A percentile compares a stretch with the other conserved stretches of the same genome.
Conservation (phyloP, 176 grass and related monocot genomes). For the Oryza brachyantha region DNA sequence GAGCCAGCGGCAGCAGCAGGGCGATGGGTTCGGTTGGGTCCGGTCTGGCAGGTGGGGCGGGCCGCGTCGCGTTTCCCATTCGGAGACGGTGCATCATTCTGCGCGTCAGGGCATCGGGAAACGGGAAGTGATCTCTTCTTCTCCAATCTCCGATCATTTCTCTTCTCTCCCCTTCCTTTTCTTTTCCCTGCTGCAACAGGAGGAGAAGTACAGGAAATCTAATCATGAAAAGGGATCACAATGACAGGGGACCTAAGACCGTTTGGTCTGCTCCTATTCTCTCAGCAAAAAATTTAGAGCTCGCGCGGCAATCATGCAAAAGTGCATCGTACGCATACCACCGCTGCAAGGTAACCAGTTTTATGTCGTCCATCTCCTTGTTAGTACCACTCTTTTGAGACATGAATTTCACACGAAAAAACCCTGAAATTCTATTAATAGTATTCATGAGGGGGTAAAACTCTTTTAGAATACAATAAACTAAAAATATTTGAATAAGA, state of each 20-base stretch:
- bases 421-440: background rate
- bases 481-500: no score
- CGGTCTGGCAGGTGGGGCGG: conserved; percentile 33
- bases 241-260: conserved; percentile 28
- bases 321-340: conserved; percentile 13
- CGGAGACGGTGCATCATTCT: conserved; percentile 1
- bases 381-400: background rate
- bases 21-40: no score
- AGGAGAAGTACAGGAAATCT: background rate
- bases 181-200: background rate
- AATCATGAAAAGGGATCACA: conserved; percentile 23
- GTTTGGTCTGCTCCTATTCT: conserved; percentile 13
- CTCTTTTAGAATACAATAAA: no score
- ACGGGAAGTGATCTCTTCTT: background rate
- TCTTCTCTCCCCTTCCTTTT: background rate
- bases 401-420: background rate
- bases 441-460: no score
- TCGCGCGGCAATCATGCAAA: conserved; percentile 16
- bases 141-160: background rate
- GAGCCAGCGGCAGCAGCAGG: background rate
- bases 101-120: conserved; percentile 28
- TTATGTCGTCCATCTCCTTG: background rate
- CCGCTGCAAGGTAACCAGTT: background rate
- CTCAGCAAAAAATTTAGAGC: background rate
- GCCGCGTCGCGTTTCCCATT: background rate